These are phyloP conservation scores for Spizellomyces sp. DNA, from an alignment of 192 early-diverging fungal species.

Conservation along the genomic window DNA sequence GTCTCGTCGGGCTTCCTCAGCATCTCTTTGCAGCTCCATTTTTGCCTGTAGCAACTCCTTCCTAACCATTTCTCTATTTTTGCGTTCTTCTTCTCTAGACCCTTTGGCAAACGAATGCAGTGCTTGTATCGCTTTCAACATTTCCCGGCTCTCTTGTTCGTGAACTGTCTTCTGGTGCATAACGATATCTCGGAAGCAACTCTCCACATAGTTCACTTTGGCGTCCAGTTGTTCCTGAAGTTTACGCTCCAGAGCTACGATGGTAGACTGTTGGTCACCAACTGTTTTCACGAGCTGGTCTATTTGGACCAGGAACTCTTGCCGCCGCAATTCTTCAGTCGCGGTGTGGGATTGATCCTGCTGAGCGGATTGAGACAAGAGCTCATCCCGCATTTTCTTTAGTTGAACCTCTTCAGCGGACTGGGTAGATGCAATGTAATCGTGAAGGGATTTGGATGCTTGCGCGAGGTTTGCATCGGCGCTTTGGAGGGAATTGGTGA, in stretches of 20 bases:
- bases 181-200: not conserved
- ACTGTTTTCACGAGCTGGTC: not conserved
- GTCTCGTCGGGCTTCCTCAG: not conserved
- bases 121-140: slow-evolving; percentile 3
- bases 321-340: not conserved
- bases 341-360: slow-evolving; percentile 1
- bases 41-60: not conserved
- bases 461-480: not conserved
- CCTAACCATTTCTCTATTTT: not conserved
- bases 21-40: not conserved
- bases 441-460: not conserved
- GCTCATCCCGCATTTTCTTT: not conserved
- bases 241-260: not conserved
- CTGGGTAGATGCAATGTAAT: not conserved
- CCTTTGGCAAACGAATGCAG: not conserved
- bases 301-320: not conserved
- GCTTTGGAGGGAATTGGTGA: not conserved
- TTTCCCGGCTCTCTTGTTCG: not conserved
- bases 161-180: not conserved
- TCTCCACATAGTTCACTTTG: not conserved
- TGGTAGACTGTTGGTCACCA: not conserved
- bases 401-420: not conserved
- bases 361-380: not conserved
- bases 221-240: not conserved
- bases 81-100: slow-evolving; percentile 14